Evolutionary conservation across 768 basidiomycete genomes (phyloP).

Genomic region (Chalciporus chontae): DNA sequence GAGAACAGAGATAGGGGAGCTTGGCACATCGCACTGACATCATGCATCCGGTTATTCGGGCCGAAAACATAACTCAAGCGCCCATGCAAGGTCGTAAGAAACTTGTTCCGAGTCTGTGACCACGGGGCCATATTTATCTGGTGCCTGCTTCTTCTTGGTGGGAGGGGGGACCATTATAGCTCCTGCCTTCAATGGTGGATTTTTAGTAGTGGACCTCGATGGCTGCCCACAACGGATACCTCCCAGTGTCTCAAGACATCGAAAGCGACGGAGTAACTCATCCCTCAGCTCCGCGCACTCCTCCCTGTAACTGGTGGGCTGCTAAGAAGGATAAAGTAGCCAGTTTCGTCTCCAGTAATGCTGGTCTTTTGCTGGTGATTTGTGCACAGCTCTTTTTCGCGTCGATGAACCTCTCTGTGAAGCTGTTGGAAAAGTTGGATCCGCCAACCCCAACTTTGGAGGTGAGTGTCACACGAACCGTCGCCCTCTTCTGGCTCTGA

Average conservation of each 20-base stretch:
- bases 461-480: slow-evolving; percentile 31
- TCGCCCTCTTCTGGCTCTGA: background rate
- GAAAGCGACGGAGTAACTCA: background rate
- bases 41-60: too few relatives aligned
- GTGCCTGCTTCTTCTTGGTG: too few relatives aligned
- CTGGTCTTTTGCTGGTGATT: slow-evolving; percentile 58
- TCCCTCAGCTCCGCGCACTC: background rate
- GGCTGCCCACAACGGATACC: background rate
- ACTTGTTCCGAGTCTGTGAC: too few relatives aligned
- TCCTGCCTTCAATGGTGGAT: background rate
- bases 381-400: slow-evolving; percentile 57
- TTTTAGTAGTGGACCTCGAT: background rate
- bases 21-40: background rate
- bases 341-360: slow-evolving; percentile 36
- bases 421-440: slow-evolving; percentile 54
- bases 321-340: background rate
- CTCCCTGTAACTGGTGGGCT: background rate
- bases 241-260: background rate
- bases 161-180: too few relatives aligned
- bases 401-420: slow-evolving; percentile 60
- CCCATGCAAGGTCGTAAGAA: too few relatives aligned
- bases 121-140: too few relatives aligned
- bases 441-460: slow-evolving; percentile 56
- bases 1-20: background rate
- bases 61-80: too few relatives aligned